phyloP scores from a whole-genome alignment of 1,284 basidiomycete species.

The Cutaneotrichosporon curvatum region DNA sequence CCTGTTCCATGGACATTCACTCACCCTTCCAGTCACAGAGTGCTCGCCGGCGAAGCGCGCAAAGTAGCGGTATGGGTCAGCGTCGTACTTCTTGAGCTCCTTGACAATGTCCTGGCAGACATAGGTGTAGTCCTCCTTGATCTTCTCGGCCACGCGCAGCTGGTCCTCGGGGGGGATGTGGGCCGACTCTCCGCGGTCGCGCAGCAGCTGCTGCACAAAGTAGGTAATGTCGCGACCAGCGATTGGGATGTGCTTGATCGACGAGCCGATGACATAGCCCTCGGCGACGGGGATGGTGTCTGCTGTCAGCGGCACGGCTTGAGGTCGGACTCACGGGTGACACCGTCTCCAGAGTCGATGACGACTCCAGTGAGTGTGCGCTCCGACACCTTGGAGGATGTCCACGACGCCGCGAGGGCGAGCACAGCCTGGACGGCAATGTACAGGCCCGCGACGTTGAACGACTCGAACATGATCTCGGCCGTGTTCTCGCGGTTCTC shows the following conservation, averaged over 20 bases:
- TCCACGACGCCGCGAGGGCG: constrained; percentile 97
- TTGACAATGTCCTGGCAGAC: constrained; percentile 99
- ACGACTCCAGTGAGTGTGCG: constrained; percentile 95
- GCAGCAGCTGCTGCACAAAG: constrained; percentile 92
- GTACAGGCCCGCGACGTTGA: constrained; percentile 86
- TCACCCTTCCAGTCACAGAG: constrained; percentile 79
- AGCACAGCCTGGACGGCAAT: constrained; percentile 98
- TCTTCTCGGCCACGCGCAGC: constrained; percentile 80
- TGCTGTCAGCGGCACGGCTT: constrained; percentile 8
- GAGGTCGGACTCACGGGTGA: constrained; percentile 59
- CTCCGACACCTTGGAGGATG: constrained; percentile 84
- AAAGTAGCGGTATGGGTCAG: constrained; percentile 94
- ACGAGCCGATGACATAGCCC: constrained; percentile 97
- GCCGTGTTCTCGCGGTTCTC: constrained; percentile 99
- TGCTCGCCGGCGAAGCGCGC: constrained; percentile 90
- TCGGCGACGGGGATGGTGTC: constrained; percentile 58
- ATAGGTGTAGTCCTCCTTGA: constrained; percentile 98
- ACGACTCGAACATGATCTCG: constrained; percentile 99
- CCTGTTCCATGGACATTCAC: constrained; percentile 30
- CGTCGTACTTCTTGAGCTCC: constrained; percentile 97
- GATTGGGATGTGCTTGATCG: constrained; percentile 98
- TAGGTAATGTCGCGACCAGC: constrained; percentile 96
- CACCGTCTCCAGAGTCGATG: constrained; percentile 98
- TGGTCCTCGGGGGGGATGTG: constrained; percentile 95
- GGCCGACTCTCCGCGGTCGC: constrained; percentile 88